Conservation (phyloP, 805 yeast genomes). For the Wickerhamiella dianesei region DNA sequence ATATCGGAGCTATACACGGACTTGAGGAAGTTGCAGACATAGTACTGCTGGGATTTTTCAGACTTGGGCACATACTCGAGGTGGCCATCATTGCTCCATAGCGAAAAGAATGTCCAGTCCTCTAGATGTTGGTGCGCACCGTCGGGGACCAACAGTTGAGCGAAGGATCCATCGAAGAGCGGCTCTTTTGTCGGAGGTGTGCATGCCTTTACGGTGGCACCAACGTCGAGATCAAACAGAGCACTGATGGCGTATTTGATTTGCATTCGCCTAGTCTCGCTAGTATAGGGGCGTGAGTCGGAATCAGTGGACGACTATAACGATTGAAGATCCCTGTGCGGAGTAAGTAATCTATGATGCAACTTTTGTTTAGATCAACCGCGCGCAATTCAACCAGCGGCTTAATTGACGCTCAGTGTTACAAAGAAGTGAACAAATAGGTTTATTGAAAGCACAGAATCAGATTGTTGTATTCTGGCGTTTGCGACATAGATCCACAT, state of each 20-base stretch:
- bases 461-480: no score
- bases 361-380: no score
- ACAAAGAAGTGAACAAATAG: no score
- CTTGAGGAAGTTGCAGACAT: slow-evolving; percentile 44
- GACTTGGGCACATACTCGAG: slow-evolving; percentile 23
- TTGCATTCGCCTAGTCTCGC: slow-evolving; percentile 21
- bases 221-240: slow-evolving; percentile 67
- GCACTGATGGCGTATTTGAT: slow-evolving; percentile 52
- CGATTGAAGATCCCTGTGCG: no score
- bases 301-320: no score
- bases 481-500: no score
- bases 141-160: slow-evolving; percentile 49
- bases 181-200: slow-evolving; percentile 19
- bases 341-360: neutral
- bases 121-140: slow-evolving; percentile 42
- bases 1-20: slow-evolving; percentile 31
- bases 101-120: slow-evolving; percentile 41
- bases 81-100: slow-evolving; percentile 18
- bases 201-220: slow-evolving; percentile 52
- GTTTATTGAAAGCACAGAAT: no score
- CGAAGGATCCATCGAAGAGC: slow-evolving; percentile 25
- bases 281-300: no score
- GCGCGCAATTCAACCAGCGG: no score
- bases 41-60: slow-evolving; percentile 33
- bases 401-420: no score